Base-by-base conservation (phyloP, 2,329 filamentous ascomycete species). In the Clonostachys chloroleuca region DNA sequence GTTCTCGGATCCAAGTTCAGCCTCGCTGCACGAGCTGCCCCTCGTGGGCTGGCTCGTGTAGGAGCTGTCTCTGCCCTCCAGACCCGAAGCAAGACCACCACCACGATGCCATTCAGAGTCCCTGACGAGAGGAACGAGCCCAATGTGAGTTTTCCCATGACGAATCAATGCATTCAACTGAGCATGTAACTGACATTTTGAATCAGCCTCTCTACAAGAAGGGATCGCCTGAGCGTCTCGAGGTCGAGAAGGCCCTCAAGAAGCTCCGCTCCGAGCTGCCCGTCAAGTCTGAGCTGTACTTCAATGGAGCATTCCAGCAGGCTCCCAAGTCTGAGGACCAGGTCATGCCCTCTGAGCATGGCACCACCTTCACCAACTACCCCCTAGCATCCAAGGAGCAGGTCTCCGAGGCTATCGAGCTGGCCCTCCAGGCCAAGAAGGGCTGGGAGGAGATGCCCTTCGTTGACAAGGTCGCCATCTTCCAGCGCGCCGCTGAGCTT, bases 401-500 rank as follows among this genome's bases (percentile, higher is more conserved):
- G 24, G 44, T 46, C 16, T 40, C 35, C 13, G 46, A 13, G 16
- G 44, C 47, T 6, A 65, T 66, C 43, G 52, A 61, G 17, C 48
- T 53, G 5, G 63, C 65, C 6, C 54, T 68, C 9, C 49, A 57
- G 35, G 64, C 62, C 1, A 67, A 65, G 52, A 50, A 56, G 47
- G 51, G 45, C 37, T 68, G 65, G 64, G 48, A 58, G 42, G 47
- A 59, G n/a, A 62, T 55, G 40, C 58, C 63, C 1, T 65, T 68
- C 46, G 52, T 54, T 12, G 63, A 68, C 47, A 54, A 58, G n/a
- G 65, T 62, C 5, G 57, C 64, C n/a, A 62, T 68, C 34, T 68
- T 67, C 54, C 53, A 58, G 17, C 52, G 58, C 30, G 64, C 65
- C 3, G 60, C 63, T 2, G 61, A 63, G 37, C 56, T 68, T 8